phyloP scores from a whole-genome alignment of 495 filamentous ascomycete genomes.

The Tuber microsphaerosporum region DNA sequence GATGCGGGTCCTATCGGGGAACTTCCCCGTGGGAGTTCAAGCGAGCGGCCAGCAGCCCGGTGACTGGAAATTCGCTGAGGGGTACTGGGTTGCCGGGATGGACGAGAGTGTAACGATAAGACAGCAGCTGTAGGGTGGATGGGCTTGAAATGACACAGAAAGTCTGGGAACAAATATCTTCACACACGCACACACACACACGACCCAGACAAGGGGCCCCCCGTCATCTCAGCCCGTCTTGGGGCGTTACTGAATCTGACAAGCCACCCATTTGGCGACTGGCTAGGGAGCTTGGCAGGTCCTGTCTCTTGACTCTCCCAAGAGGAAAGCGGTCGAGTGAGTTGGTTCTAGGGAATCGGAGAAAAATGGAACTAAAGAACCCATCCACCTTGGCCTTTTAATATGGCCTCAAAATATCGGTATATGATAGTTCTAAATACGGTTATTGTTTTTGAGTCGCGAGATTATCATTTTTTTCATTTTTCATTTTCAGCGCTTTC shows the following conservation, averaged over 20 bases:
- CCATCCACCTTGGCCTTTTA: not conserved
- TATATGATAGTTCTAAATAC: not conserved
- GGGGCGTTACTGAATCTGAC: not conserved
- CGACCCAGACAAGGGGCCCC: not conserved
- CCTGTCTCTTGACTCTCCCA: not conserved
- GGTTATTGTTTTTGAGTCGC: not conserved
- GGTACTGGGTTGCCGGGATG: not conserved
- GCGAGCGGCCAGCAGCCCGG: not conserved
- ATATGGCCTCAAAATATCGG: not conserved
- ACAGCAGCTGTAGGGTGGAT: not conserved
- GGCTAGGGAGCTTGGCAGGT: not conserved
- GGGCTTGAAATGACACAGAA: not conserved
- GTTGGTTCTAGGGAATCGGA: not conserved
- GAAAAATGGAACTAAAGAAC: not conserved
- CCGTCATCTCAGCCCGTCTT: not conserved
- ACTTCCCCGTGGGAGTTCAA: not conserved
- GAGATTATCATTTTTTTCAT: no score
- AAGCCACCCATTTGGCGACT: not conserved
- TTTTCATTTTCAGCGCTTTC: not conserved
- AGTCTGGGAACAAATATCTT: not conserved
- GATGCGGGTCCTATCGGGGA: not conserved
- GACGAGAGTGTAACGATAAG: not conserved
- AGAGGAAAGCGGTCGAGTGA: not conserved
- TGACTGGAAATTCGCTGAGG: not conserved
- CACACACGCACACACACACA: not conserved